Evolutionary conservation across 163 green algal species (phyloP).

Genomic region (Chlorella variabilis): DNA sequence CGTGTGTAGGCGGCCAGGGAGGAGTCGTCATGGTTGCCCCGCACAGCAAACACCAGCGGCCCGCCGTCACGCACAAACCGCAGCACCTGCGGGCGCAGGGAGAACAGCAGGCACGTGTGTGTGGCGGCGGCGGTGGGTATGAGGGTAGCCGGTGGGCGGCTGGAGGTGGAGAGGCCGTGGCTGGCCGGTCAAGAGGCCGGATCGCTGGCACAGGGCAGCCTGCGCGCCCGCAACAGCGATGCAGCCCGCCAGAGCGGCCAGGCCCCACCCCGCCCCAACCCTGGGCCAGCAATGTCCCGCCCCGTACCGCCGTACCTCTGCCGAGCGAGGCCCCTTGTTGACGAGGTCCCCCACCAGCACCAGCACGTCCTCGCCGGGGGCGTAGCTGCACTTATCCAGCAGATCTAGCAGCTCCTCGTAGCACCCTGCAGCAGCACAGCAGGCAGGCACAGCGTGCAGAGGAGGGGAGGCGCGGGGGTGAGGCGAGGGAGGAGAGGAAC

Average conservation of each 20-base stretch:
- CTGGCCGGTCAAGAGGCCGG: too few species aligned
- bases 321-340: slow-evolving; percentile 53
- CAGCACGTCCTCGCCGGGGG: slow-evolving; percentile 57
- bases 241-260: too few species aligned
- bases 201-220: not conserved
- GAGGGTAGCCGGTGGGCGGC: too few species aligned
- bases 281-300: too few species aligned
- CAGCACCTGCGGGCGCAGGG: slow-evolving; percentile 36
- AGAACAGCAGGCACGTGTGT: slow-evolving; percentile 62
- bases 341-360: slow-evolving; percentile 77
- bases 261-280: too few species aligned
- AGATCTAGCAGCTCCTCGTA: slow-evolving; percentile 42
- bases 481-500: too few species aligned
- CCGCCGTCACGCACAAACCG: slow-evolving; percentile 40
- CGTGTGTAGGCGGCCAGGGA: slow-evolving; percentile 42
- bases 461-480: too few species aligned
- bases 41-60: slow-evolving; percentile 41
- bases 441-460: too few species aligned
- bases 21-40: slow-evolving; percentile 77
- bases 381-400: slow-evolving; percentile 52
- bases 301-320: slow-evolving; percentile 15
- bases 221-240: too few species aligned
- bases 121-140: slow-evolving; percentile 55
- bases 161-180: too few species aligned
- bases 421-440: too few species aligned